phyloP scores from a whole-genome alignment of 2,329 filamentous ascomycete genomes.

The Aspergillus fumigatus region DNA sequence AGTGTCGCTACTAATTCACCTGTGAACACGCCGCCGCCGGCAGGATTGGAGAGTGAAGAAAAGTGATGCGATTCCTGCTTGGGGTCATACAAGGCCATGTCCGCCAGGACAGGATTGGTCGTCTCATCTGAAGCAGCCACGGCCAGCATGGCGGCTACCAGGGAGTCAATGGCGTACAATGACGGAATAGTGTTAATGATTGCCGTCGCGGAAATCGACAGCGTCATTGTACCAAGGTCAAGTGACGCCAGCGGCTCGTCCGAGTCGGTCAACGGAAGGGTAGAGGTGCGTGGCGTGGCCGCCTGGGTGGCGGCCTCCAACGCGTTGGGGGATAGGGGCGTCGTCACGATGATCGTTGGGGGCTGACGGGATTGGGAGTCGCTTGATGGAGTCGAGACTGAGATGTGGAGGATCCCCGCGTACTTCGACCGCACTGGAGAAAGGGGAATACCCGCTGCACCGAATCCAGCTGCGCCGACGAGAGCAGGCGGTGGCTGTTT shows the following conservation, averaged over 20 bases:
- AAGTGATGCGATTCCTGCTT: conserved; percentile 9
- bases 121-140: conserved; percentile 42
- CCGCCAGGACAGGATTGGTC: conserved; percentile 36
- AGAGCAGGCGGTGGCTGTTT: conserved; percentile 25
- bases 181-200: conserved; percentile 42
- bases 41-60: conserved; percentile 1
- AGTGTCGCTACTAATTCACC: conserved; percentile 33
- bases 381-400: conserved; percentile 31
- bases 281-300: conserved; percentile 35
- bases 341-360: conserved; percentile 37
- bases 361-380: conserved; percentile 15
- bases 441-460: conserved; percentile 31
- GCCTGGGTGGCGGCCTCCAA: conserved; percentile 30
- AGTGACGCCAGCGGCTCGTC: conserved; percentile 40
- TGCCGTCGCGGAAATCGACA: conserved; percentile 38
- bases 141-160: conserved; percentile 43
- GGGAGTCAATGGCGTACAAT: conserved; percentile 45
- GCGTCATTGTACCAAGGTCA: conserved; percentile 38
- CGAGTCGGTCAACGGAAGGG: conserved; percentile 35
- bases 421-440: conserved; percentile 27
- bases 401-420: conserved; percentile 39
- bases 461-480: conserved; percentile 32
- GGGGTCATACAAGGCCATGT: conserved; percentile 29
- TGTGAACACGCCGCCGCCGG: conserved; percentile 14
- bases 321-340: conserved; percentile 32